Evolutionary conservation across 257 asterid species (phyloP).

Genomic region (Penstemon eatonii): DNA sequence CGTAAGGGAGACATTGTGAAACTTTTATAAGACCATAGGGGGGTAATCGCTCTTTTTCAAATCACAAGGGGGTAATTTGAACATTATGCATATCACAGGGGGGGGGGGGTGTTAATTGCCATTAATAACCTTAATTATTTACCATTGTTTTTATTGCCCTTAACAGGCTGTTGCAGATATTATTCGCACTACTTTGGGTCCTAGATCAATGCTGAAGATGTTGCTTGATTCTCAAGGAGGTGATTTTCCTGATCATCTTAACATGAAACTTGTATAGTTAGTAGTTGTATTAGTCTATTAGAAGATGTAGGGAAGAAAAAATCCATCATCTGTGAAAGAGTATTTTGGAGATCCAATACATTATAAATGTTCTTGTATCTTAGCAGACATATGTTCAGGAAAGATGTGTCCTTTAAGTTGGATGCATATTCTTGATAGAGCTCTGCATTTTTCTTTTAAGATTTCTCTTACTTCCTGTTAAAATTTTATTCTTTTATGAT

Average conservation of each 20-base stretch:
- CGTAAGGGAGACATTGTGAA: too few species aligned
- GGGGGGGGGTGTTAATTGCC: too few species aligned
- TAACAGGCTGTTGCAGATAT: constrained; percentile 93
- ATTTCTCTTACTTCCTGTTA: neutral
- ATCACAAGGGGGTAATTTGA: too few species aligned
- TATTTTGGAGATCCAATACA: constrained; percentile 11
- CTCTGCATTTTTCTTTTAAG: neutral
- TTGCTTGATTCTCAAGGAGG: constrained; percentile 88
- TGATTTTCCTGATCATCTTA: constrained; percentile 27
- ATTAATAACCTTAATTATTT: neutral
- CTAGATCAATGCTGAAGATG: constrained; percentile 94
- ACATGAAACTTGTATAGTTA: constrained; percentile 7
- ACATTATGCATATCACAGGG: too few species aligned
- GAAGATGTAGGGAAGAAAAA: constrained; percentile 14
- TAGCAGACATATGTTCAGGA: constrained; percentile 3
- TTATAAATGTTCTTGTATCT: constrained; percentile 13
- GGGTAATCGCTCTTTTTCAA: neutral
- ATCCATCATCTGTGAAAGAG: neutral
- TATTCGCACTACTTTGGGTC: constrained; percentile 91
- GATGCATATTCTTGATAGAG: neutral
- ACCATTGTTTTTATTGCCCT: constrained; percentile 16
- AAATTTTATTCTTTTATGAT: constrained; percentile 17
- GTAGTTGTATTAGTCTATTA: neutral
- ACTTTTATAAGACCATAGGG: too few species aligned
- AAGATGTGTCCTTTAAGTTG: neutral